Evolutionary conservation across 257 asterid species (phyloP), one percentile per base, ranked within the genome.

Genomic region (Craterostigma plantagineum): DNA sequence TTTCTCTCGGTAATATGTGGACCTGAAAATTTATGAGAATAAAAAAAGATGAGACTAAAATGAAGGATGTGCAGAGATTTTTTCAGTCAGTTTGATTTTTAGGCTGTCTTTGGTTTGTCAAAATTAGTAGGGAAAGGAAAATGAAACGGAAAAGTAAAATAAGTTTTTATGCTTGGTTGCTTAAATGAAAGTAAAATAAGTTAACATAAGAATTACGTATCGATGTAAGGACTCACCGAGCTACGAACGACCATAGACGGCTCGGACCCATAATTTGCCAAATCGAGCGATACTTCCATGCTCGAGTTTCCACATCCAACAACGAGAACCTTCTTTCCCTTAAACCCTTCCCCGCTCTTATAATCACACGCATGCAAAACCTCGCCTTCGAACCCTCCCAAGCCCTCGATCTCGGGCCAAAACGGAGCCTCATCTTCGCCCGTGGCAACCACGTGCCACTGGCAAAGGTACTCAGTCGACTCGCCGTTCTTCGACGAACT

Each of bases 291-390:
- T 16, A 86, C 76, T 54, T 86, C 97, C 97, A 86, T 81, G 34
- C 94, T 92, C 7, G 97, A 86, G 52, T 86, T 86, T 33, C 97
- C 97, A 55, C 97, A 78, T 0, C 97, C 97, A 13, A 81, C 91
- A 1, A 86, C 97, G 16, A 81, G 53, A 14, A 86, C 92, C 0
- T 58, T 57, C 48, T 78, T 73, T 10, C 80, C 94, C 16, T 48
- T 50, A 49, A 61, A 76, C 17, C 3, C 64, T 33, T 71, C 67
- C 1, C 94, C 97, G 10, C 94, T 64, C 57, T 73, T 86, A n/a
- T 73, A 86, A 9, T 86, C 97, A 52, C 93, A 71, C 53, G 81
- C 92, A 59, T 86, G 97, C 63, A 65, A 55, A 7, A 78, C 68
- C 36, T 48, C 53, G 18, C 93, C 94, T 10, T 51, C 38, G 46